phyloP scores from a whole-genome alignment of 176 grass and related monocot genomes.

The Phyllostachys edulis region DNA sequence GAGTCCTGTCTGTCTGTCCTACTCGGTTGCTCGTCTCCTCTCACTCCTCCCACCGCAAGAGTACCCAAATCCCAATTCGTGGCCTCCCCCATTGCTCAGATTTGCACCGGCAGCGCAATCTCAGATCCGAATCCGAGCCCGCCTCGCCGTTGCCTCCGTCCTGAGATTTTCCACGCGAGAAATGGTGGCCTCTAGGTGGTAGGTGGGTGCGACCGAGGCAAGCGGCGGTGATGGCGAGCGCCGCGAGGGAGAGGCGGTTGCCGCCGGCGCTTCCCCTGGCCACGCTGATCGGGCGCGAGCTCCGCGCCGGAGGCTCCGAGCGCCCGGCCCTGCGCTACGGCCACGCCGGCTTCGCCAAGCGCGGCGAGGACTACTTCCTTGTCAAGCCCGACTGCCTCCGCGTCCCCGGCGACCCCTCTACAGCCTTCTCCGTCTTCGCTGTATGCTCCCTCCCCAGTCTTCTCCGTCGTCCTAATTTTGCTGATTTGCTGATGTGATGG shows the following conservation, averaged over 20 bases:
- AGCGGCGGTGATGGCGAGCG: slow-evolving; percentile 22
- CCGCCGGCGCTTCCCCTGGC: slow-evolving; percentile 48
- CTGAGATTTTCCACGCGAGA: background rate
- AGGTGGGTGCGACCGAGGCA: background rate
- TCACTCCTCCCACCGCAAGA: slow-evolving; percentile 5
- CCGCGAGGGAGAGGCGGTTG: slow-evolving; percentile 22
- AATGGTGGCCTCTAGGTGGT: slow-evolving; percentile 24
- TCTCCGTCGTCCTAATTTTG: background rate
- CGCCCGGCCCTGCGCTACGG: slow-evolving; percentile 70
- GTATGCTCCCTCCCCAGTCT: slow-evolving; percentile 26
- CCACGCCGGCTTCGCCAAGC: slow-evolving; percentile 77
- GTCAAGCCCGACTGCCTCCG: slow-evolving; percentile 84
- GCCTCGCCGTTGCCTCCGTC: background rate
- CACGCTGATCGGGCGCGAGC: slow-evolving; percentile 67
- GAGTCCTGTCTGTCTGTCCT: background rate
- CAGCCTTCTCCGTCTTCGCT: slow-evolving; percentile 93
- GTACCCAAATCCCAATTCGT: slow-evolving; percentile 23
- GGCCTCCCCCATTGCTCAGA: slow-evolving; percentile 10
- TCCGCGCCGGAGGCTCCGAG: slow-evolving; percentile 67
- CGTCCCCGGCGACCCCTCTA: slow-evolving; percentile 56
- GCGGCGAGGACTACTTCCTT: slow-evolving; percentile 89
- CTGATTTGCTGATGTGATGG: slow-evolving; percentile 19
- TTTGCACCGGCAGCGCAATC: background rate
- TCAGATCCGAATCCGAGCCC: background rate
- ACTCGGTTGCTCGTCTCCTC: background rate